Percentiles rank a stretch among this genome's conserved stretches.
Conservation (phyloP, 352 stramenopile species). For the Thraustochytrium striatum region DNA sequence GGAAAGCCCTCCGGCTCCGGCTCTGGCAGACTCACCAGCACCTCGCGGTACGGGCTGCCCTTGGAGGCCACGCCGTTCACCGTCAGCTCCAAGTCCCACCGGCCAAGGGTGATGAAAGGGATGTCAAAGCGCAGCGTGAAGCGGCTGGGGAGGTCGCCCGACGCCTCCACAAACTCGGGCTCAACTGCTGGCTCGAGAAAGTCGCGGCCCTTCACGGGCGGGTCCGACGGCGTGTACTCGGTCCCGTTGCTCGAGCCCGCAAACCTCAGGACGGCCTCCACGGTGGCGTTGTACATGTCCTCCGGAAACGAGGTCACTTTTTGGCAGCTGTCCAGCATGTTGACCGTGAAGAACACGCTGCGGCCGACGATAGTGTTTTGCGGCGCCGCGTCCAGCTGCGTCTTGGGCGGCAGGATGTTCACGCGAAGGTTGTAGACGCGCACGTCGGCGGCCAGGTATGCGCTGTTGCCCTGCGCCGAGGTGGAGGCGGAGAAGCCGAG, state of each 20-base stretch:
- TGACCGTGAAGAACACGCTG: not conserved
- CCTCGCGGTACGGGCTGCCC: not conserved
- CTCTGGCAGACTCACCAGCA: no score
- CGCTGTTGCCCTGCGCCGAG: no score
- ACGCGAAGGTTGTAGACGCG: no score
- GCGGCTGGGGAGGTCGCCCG: no score
- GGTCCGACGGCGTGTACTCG: no score
- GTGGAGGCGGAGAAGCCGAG: conserved; percentile 10
- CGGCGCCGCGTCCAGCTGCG: no score
- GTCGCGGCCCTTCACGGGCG: not conserved
- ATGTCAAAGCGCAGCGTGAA: conserved; percentile 13
- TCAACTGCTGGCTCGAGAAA: not conserved
- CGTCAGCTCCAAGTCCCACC: not conserved
- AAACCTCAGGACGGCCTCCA: not conserved
- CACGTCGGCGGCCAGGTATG: no score
- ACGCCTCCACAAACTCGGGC: not conserved
- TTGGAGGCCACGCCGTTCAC: not conserved
- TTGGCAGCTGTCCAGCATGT: not conserved
- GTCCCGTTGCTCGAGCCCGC: not conserved
- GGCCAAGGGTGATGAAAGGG: not conserved
- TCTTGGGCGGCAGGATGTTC: no score
- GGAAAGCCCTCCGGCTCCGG: no score
- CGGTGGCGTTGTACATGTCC: not conserved
- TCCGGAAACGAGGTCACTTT: not conserved
- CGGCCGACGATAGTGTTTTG: no score